Percentiles rank a stretch among this genome's conserved stretches.
These are phyloP conservation scores for Ceratocystis cubensis DNA, from an alignment of 2,329 filamentous ascomycete species.

Conservation along the genomic window DNA sequence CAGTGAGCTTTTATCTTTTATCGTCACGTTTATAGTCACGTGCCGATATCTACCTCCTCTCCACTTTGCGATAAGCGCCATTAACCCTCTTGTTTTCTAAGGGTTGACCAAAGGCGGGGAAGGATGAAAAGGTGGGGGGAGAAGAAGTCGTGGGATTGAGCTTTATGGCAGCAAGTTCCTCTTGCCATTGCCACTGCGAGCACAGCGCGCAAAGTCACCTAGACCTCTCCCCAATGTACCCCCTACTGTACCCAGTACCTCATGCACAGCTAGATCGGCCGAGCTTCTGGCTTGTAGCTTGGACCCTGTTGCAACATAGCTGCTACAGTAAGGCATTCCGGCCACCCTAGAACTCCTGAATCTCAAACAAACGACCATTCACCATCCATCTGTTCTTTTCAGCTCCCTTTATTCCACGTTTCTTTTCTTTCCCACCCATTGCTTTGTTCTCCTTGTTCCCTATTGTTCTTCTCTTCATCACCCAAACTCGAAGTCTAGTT, in stretches of 20 bases:
- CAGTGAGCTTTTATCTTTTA: background rate
- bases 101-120: no score
- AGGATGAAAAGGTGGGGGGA: no score
- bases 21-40: background rate
- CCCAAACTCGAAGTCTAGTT: background rate
- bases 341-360: background rate
- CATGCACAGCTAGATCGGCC: background rate
- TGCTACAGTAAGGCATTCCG: background rate
- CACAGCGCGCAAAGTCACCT: no score
- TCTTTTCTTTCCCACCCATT: constrained; percentile 7
- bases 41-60: background rate
- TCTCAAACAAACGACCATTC: background rate
- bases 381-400: background rate
- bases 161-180: no score
- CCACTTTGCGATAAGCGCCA: background rate
- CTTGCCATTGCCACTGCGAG: no score
- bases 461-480: background rate
- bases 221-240: no score
- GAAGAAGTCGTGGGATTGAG: no score
- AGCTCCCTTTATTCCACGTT: constrained; percentile 4
- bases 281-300: background rate
- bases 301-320: background rate
- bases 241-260: background rate
- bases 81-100: background rate
- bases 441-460: background rate